Evolutionary conservation across 2,329 filamentous ascomycete species (phyloP).

Genomic region (Pseudogymnoascus sp.): DNA sequence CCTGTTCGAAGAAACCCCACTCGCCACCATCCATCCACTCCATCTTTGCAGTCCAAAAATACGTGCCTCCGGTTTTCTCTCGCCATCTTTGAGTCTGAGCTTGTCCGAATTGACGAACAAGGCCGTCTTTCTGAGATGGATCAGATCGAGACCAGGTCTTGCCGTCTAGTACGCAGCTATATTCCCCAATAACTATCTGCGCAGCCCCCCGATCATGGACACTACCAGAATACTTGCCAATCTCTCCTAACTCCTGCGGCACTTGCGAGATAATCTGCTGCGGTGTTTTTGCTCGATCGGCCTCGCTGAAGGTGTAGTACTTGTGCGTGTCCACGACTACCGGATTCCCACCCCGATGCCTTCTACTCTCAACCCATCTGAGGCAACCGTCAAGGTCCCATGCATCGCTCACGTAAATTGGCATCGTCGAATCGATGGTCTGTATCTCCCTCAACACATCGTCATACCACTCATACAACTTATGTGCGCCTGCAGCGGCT

Average conservation of each 20-base stretch:
- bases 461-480: constrained; percentile 52
- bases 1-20: constrained; percentile 51
- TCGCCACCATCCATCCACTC: constrained; percentile 54
- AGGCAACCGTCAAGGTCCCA: constrained; percentile 44
- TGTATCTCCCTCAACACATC: constrained; percentile 39
- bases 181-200: constrained; percentile 49
- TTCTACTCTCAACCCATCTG: constrained; percentile 38
- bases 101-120: constrained; percentile 40
- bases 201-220: constrained; percentile 42
- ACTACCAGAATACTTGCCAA: constrained; percentile 40
- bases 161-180: constrained; percentile 47
- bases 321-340: constrained; percentile 51
- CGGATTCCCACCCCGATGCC: constrained; percentile 32
- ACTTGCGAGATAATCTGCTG: constrained; percentile 43
- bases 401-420: constrained; percentile 50
- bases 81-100: constrained; percentile 42
- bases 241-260: constrained; percentile 34
- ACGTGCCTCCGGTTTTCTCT: constrained; percentile 42
- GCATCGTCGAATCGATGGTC: constrained; percentile 41
- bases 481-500: constrained; percentile 40
- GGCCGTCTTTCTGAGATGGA: constrained; percentile 34
- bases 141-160: constrained; percentile 42
- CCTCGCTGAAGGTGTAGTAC: constrained; percentile 51
- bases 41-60: constrained; percentile 56
- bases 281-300: constrained; percentile 43